Evolutionary conservation across 257 asterid species (phyloP).

Genomic region (Cruciata laevipes): DNA sequence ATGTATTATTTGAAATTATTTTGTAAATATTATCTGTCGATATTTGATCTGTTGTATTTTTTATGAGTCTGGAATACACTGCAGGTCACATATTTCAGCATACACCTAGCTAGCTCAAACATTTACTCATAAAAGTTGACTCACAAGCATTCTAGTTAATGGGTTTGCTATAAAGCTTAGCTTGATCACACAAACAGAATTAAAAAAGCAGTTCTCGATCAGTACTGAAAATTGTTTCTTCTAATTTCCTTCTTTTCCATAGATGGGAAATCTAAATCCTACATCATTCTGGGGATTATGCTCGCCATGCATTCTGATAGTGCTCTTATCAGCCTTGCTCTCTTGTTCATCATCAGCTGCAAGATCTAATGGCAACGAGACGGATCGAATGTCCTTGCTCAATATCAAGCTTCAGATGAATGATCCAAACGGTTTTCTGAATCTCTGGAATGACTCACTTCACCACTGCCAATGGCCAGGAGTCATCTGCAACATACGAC

Average conservation of each 20-base stretch:
- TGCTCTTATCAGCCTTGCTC: background rate
- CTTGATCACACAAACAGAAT: no score
- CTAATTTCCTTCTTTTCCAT: background rate
- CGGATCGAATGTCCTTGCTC: background rate
- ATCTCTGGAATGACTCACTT: constrained; percentile 8
- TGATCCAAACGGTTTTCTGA: background rate
- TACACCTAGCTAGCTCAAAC: no score
- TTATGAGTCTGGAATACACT: no score
- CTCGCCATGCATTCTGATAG: background rate
- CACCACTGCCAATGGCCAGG: constrained; percentile 21
- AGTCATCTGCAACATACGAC: constrained; percentile 15
- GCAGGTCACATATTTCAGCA: no score
- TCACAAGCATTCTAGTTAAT: no score
- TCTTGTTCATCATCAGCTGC: background rate
- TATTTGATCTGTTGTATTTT: no score
- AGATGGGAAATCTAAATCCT: constrained; percentile 21
- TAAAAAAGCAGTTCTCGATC: no score
- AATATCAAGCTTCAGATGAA: background rate
- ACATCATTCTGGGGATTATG: constrained; percentile 9
- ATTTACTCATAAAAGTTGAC: no score
- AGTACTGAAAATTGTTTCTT: no score
- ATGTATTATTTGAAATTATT: no score
- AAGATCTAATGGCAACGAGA: background rate
- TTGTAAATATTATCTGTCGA: no score
- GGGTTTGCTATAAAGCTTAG: no score